phyloP scores from a whole-genome alignment of 345 rosid species.

The Heritiera littoralis region DNA sequence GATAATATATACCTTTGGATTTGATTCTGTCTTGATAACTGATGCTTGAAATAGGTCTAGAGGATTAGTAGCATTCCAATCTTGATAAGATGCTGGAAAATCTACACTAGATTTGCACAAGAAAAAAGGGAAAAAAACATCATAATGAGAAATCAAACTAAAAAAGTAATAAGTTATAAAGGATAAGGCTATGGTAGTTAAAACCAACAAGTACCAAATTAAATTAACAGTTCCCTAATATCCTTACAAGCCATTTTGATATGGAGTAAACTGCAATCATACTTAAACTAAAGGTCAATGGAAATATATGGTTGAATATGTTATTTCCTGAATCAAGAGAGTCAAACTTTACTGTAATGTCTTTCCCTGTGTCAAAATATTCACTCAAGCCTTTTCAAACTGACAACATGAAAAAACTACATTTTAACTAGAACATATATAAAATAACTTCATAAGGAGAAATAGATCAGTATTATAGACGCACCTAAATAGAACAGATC shows the following conservation, averaged over 20 bases:
- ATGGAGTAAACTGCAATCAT: background rate
- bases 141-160: background rate
- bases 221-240: background rate
- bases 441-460: background rate
- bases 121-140: background rate
- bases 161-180: background rate
- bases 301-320: background rate
- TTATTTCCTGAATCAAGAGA: background rate
- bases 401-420: background rate
- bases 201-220: background rate
- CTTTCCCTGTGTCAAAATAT: conserved; percentile 1
- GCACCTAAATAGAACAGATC: background rate
- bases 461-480: background rate
- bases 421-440: conserved; percentile 4
- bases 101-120: conserved; percentile 71
- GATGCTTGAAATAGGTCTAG: conserved; percentile 83
- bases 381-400: background rate
- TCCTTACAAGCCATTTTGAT: background rate
- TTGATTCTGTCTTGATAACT: conserved; percentile 60
- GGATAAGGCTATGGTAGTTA: background rate
- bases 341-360: background rate
- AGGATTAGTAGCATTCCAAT: conserved; percentile 71
- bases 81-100: conserved; percentile 80
- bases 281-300: background rate
- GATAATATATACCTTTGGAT: conserved; percentile 65